phyloP scores from a whole-genome alignment of 345 rosid genomes.

The Eucalyptus camaldulensis region DNA sequence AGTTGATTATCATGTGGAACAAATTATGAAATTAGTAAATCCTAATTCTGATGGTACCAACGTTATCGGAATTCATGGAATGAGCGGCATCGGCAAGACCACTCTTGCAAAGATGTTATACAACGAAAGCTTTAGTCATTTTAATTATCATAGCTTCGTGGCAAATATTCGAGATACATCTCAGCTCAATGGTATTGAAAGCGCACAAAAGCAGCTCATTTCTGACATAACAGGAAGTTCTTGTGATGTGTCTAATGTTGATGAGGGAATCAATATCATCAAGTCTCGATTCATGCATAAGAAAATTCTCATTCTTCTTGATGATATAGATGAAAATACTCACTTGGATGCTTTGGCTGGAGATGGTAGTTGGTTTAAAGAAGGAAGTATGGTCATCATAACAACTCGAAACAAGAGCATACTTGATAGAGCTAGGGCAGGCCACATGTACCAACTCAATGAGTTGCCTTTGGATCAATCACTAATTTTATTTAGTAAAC shows the following conservation, averaged over 20 bases:
- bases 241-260: neutral
- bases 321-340: neutral
- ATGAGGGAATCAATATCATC: neutral
- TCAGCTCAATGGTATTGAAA: neutral
- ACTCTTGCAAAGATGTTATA: neutral
- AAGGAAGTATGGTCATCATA: neutral
- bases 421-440: neutral
- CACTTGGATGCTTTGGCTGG: neutral
- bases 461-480: neutral
- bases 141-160: rapidly evolving
- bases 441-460: neutral
- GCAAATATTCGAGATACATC: neutral
- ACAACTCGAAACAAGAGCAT: neutral
- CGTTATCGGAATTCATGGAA: neutral
- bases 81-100: neutral
- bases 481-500: neutral
- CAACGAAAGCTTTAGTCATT: neutral
- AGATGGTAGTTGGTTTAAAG: neutral
- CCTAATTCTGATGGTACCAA: neutral
- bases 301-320: neutral
- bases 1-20: neutral
- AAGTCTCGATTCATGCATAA: too few relatives aligned
- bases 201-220: neutral
- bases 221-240: neutral
- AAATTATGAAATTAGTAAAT: neutral